Evolutionary conservation across 495 filamentous ascomycete species (phyloP).

Genomic region (Xylaria nigripes): DNA sequence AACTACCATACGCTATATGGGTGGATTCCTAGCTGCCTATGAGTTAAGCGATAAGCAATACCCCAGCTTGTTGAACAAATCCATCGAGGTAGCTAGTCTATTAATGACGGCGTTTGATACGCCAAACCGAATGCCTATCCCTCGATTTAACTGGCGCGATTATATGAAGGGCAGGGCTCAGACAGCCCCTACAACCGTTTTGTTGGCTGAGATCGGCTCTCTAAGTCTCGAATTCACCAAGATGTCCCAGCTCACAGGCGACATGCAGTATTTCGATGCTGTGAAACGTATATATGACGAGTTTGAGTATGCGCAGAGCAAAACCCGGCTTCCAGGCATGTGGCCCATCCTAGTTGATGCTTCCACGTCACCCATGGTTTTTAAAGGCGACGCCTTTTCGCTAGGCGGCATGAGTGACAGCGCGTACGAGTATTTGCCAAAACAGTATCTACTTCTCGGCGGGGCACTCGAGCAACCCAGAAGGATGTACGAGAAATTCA

Average conservation of each 20-base stretch:
- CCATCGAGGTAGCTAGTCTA: slow-evolving; percentile 67
- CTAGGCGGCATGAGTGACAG: slow-evolving; percentile 75
- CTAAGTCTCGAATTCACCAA: slow-evolving; percentile 77
- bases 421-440: slow-evolving; percentile 79
- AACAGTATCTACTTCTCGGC: slow-evolving; percentile 59
- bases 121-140: slow-evolving; percentile 77
- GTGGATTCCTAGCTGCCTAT: slow-evolving; percentile 67
- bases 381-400: slow-evolving; percentile 41
- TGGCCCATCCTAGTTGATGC: slow-evolving; percentile 71
- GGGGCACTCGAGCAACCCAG: slow-evolving; percentile 66
- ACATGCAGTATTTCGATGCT: slow-evolving; percentile 80
- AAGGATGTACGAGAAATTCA: slow-evolving; percentile 64
- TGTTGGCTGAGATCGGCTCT: slow-evolving; percentile 61
- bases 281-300: slow-evolving; percentile 71
- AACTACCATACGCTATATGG: slow-evolving; percentile 69
- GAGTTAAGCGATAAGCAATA: slow-evolving; percentile 57
- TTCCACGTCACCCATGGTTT: slow-evolving; percentile 44
- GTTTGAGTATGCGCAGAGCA: slow-evolving; percentile 56
- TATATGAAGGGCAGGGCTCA: slow-evolving; percentile 21
- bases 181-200: slow-evolving; percentile 36
- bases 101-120: slow-evolving; percentile 81
- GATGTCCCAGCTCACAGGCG: slow-evolving; percentile 69
- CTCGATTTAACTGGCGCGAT: slow-evolving; percentile 60
- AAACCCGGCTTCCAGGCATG: slow-evolving; percentile 64
- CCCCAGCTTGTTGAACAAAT: slow-evolving; percentile 59